Percentiles rank a stretch among this genome's conserved stretches.
Evolutionary conservation across 768 basidiomycete genomes (phyloP).

Genomic region (Coprinopsis sp.): DNA sequence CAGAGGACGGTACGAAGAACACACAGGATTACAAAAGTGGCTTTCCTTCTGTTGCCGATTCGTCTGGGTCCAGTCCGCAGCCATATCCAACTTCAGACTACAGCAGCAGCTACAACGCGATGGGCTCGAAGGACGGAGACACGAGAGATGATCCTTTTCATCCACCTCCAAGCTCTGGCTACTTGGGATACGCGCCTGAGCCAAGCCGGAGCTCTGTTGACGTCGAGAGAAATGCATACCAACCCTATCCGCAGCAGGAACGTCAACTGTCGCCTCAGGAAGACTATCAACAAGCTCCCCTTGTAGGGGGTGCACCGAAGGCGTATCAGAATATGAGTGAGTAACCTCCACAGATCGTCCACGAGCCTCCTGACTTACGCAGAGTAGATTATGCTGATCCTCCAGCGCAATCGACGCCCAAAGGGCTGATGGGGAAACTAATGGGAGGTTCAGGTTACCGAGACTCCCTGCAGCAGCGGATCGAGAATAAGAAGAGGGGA

Average conservation of each 20-base stretch:
- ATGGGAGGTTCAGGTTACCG: slow-evolving; percentile 50
- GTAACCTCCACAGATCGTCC: slow-evolving; percentile 8
- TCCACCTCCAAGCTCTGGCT: not conserved
- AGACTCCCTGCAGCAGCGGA: slow-evolving; percentile 74
- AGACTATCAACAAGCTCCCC: slow-evolving; percentile 31
- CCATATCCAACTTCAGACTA: not conserved
- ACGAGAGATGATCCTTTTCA: not conserved
- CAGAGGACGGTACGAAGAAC: not conserved
- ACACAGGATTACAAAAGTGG: not conserved
- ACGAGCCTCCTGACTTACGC: not conserved
- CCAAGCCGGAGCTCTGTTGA: not conserved
- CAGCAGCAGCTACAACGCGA: not conserved
- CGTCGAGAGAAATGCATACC: not conserved
- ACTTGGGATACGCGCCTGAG: not conserved
- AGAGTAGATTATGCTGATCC: slow-evolving; percentile 64
- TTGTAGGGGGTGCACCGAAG: slow-evolving; percentile 45
- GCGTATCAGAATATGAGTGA: slow-evolving; percentile 55
- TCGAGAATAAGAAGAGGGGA: slow-evolving; percentile 84
- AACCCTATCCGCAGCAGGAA: not conserved
- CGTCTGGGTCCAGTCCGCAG: not conserved
- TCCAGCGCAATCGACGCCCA: slow-evolving; percentile 19
- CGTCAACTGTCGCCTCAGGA: slow-evolving; percentile 8
- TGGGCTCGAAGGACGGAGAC: not conserved
- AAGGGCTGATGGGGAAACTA: slow-evolving; percentile 32
- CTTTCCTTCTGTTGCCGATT: not conserved